Evolutionary conservation across 192 early-diverging fungal species (phyloP), one percentile per base, ranked within the genome.

Genomic region (Coemansia sp.): DNA sequence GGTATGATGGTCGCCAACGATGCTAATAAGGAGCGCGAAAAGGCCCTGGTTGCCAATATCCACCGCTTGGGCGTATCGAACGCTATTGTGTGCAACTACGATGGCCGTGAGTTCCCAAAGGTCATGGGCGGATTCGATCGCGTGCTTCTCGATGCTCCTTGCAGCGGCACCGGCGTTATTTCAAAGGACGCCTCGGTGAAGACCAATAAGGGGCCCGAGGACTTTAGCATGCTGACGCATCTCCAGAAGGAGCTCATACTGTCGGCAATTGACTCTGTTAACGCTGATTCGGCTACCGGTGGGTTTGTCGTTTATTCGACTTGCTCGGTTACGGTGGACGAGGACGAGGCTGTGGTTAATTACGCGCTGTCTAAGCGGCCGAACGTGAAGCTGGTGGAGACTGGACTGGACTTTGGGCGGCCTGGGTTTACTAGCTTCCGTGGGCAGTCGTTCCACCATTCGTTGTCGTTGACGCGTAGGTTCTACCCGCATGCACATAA

Each of bases 231-330:
- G 76, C 86, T 99, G 60, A 92, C 95, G 18, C 92, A 92, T 63
- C 85, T 97, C 56, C 97, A 99, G 71, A 96, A 98, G 70, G 91
- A 99, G 74, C 85, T 99, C n/a, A 85, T 99, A 57, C 76, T 99
- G 24, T 85, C 88, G 10, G 97, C 96, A n/a, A 98, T 99, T 76
- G 97, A 99, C 73, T 93, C 93, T 21, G 91, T 91, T 18, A 94
- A 97, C 76, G 95, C 96, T 16, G 89, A 89, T 50, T 95, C 93
- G 24, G 83, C 90, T 26, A 97, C 96, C 9, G 97, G 96, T 39
- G 97, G 95, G 5, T 93, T 90, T 76, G 89, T 99, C 71, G 96
- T 99, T 18, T 99, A 99, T 73, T 97, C 97, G 23, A 99, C 97
- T 5, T 99, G 97, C 86, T 97, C 97, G 10, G 93, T 99, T 3